These are phyloP conservation scores for Yamadazyma olivae DNA, from an alignment of 805 yeast genomes.

Conservation along the genomic window DNA sequence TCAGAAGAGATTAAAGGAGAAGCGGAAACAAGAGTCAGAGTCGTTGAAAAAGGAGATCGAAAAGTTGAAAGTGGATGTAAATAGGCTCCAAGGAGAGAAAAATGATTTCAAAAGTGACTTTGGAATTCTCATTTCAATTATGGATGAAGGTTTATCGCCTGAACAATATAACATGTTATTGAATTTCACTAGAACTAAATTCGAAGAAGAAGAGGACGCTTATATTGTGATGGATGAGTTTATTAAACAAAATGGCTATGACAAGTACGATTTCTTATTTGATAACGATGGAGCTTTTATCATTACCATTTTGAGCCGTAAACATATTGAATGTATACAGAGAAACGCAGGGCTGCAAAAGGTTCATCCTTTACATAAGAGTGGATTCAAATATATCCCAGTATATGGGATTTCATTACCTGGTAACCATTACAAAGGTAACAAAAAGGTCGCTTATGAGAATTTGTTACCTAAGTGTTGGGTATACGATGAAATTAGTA, in stretches of 20 bases:
- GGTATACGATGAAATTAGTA: background rate
- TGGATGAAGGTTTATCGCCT: constrained; percentile 1
- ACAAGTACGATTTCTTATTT: background rate
- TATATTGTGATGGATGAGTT: background rate
- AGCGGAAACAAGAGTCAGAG: constrained; percentile 1
- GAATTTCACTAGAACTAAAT: constrained; percentile 1
- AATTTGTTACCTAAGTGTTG: constrained; percentile 5
- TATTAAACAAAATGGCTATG: background rate
- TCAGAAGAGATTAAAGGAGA: constrained; percentile 3
- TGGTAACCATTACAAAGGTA: constrained; percentile 1
- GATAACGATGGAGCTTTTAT: background rate
- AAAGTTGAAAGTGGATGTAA: background rate
- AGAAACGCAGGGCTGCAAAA: too few relatives aligned
- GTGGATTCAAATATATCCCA: background rate
- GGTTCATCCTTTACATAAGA: too few relatives aligned
- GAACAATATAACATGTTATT: background rate
- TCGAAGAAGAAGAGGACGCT: constrained; percentile 1
- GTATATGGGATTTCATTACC: constrained; percentile 1
- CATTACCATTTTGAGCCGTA: background rate
- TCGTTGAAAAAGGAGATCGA: constrained; percentile 1
- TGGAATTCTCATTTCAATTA: background rate
- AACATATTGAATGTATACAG: background rate
- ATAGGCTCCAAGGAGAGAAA: background rate
- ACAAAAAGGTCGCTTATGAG: constrained; percentile 1
- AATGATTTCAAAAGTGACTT: background rate